Evolutionary conservation across 2,329 filamentous ascomycete genomes (phyloP).

Genomic region (Pseudocercospora vitis): DNA sequence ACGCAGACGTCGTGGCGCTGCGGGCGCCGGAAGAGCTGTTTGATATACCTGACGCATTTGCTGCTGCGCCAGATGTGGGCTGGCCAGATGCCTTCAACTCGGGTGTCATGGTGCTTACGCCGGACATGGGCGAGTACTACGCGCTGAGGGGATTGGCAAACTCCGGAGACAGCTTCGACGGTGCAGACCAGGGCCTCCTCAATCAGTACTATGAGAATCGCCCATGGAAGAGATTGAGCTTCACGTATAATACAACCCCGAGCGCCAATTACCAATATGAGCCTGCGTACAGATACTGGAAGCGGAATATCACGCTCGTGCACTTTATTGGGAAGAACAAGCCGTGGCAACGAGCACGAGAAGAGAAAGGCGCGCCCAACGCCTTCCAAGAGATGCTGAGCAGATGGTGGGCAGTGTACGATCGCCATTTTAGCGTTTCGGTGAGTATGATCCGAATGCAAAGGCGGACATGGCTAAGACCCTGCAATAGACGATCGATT

Average conservation of each 20-base stretch:
- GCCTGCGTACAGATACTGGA: constrained; percentile 90
- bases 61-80: constrained; percentile 87
- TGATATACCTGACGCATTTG: constrained; percentile 60
- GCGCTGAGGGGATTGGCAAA: constrained; percentile 81
- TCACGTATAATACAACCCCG: constrained; percentile 95
- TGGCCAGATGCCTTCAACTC: constrained; percentile 99
- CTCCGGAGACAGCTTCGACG: constrained; percentile 89
- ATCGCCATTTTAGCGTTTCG: constrained; percentile 69
- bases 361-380: constrained; percentile 53
- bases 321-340: constrained; percentile 94
- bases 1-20: constrained; percentile 89
- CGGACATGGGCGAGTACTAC: constrained; percentile 84
- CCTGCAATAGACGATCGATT: constrained; percentile 19
- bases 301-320: constrained; percentile 82
- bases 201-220: constrained; percentile 87
- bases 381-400: constrained; percentile 81
- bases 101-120: constrained; percentile 89
- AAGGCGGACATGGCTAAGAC: constrained; percentile 14
- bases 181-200: constrained; percentile 90
- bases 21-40: constrained; percentile 93
- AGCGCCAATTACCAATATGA: constrained; percentile 97
- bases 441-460: constrained; percentile 12
- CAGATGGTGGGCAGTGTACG: constrained; percentile 93
- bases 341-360: constrained; percentile 64
- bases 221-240: constrained; percentile 81